These are phyloP conservation scores for Danielozyma ontarioensis DNA, from an alignment of 805 yeast genomes.

Conservation along the genomic window DNA sequence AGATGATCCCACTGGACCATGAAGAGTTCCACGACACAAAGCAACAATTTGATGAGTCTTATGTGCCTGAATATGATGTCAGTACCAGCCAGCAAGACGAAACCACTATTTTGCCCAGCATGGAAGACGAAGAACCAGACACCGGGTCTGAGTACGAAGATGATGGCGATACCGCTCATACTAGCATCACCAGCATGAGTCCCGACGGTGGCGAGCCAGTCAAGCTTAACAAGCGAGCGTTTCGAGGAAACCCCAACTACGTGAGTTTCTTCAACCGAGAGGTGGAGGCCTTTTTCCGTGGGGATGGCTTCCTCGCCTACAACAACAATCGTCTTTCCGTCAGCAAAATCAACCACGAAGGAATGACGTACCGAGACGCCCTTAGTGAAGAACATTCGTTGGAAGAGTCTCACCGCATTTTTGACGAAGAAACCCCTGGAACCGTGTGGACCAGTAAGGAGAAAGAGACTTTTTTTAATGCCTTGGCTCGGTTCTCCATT, in stretches of 20 bases:
- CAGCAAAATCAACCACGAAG: not conserved
- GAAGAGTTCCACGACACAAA: not conserved
- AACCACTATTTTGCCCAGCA: too few species aligned
- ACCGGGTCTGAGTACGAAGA: conserved; percentile 29
- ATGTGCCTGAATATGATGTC: too few species aligned
- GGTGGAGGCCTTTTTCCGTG: conserved; percentile 19
- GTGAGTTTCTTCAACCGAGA: conserved; percentile 22
- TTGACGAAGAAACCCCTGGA: conserved; percentile 28
- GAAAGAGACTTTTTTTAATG: conserved; percentile 47
- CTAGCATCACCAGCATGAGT: too few species aligned
- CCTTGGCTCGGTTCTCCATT: conserved; percentile 46
- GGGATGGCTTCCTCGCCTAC: too few species aligned
- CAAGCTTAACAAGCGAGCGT: conserved; percentile 12
- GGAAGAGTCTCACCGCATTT: too few species aligned
- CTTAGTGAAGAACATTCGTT: too few species aligned
- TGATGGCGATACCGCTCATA: too few species aligned
- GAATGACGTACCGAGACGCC: not conserved
- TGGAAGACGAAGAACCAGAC: conserved; percentile 9
- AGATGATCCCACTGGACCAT: too few species aligned
- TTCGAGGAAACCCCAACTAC: conserved; percentile 25
- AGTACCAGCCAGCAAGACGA: too few species aligned
- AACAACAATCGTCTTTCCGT: too few species aligned
- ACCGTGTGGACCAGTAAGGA: conserved; percentile 43
- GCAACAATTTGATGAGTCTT: not conserved
- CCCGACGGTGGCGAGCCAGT: too few species aligned